Percentiles rank a stretch among this genome's conserved stretches.
Evolutionary conservation across 768 basidiomycete genomes (phyloP).

Genomic region (Xanthoconium purpureum): DNA sequence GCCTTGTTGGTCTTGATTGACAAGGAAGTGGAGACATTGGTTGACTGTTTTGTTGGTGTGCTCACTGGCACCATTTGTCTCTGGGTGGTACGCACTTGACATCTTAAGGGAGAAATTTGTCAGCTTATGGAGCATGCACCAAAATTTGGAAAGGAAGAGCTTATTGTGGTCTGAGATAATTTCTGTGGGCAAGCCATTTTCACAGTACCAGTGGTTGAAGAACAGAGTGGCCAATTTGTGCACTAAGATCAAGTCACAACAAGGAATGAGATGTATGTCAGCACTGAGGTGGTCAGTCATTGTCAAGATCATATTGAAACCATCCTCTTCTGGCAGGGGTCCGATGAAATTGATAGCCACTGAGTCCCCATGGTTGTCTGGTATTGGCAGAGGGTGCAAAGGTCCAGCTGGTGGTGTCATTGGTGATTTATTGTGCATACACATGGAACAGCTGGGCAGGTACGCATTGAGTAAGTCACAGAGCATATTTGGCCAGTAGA

Average conservation of each 20-base stretch:
- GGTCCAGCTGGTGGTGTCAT: background rate
- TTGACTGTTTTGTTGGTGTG: conserved; percentile 11
- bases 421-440: background rate
- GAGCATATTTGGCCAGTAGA: background rate
- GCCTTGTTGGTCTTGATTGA: too few species aligned
- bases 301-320: conserved; percentile 27
- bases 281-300: conserved; percentile 25
- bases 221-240: background rate
- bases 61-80: conserved; percentile 27
- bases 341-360: background rate
- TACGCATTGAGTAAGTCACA: background rate
- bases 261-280: conserved; percentile 13
- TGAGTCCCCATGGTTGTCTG: background rate
- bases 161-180: conserved; percentile 29
- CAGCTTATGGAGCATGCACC: conserved; percentile 10
- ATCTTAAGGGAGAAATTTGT: conserved; percentile 16
- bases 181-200: conserved; percentile 3
- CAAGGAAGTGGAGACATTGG: background rate
- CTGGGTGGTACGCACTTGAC: conserved; percentile 28
- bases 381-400: background rate
- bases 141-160: conserved; percentile 27
- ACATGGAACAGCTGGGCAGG: background rate
- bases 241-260: background rate
- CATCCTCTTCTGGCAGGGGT: conserved; percentile 12
- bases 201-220: conserved; percentile 20